A percentile compares a stretch with the other conserved stretches of the same genome.
phyloP scores from a whole-genome alignment of 1,284 basidiomycete genomes.

The Trichosporon sp. region DNA sequence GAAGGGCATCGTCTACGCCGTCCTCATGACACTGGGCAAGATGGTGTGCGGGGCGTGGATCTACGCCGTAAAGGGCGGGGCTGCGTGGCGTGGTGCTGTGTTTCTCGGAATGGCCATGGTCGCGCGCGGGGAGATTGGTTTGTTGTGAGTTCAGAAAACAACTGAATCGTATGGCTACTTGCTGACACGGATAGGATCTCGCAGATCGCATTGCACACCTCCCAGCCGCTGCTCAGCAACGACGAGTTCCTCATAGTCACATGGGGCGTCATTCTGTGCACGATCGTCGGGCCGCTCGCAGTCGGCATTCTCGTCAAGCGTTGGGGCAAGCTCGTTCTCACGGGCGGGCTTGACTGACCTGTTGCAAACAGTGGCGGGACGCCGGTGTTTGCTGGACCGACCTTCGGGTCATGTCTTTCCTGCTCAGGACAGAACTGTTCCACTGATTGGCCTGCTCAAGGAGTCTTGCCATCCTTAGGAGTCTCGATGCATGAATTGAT shows the following conservation, averaged over 20 bases:
- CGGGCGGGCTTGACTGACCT: conserved; percentile 39
- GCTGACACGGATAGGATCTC: conserved; percentile 19
- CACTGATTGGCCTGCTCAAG: too few relatives aligned
- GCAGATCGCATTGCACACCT: conserved; percentile 31
- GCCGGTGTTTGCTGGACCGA: too few relatives aligned
- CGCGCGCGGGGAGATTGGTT: conserved; percentile 57
- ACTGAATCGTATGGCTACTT: too few relatives aligned
- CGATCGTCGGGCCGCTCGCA: conserved; percentile 53
- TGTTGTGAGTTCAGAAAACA: conserved; percentile 29
- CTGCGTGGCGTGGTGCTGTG: conserved; percentile 23
- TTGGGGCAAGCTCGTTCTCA: conserved; percentile 35
- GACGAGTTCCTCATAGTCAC: conserved; percentile 53
- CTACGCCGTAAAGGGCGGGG: conserved; percentile 28
- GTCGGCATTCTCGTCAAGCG: conserved; percentile 49
- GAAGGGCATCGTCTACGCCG: conserved; percentile 54
- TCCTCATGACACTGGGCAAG: conserved; percentile 56
- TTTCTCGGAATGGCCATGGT: conserved; percentile 55
- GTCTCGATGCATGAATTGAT: too few relatives aligned
- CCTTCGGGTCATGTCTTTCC: too few relatives aligned
- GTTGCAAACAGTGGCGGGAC: too few relatives aligned
- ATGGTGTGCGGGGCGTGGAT: conserved; percentile 48
- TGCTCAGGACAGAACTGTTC: too few relatives aligned
- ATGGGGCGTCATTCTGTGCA: conserved; percentile 57
- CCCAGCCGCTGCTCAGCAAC: conserved; percentile 41
- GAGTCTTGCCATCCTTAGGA: too few relatives aligned